These are phyloP conservation scores for Salvia hispanica DNA, from an alignment of 257 asterid species.

Conservation along the genomic window DNA sequence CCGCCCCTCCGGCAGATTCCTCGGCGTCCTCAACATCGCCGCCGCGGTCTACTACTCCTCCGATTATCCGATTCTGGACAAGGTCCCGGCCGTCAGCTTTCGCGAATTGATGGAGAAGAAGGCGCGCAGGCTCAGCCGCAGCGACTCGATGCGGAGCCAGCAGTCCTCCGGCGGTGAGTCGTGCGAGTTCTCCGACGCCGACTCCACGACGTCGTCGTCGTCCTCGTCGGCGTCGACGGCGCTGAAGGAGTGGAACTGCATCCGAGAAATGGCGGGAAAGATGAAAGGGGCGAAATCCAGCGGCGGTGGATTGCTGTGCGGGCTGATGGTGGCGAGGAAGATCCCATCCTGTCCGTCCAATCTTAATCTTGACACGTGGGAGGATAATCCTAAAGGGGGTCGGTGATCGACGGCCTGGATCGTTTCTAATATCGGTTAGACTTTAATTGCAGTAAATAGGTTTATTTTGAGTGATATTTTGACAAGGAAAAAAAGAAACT, in stretches of 20 bases:
- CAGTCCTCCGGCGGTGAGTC: conserved; percentile 66
- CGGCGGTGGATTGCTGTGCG: conserved; percentile 70
- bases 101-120: conserved; percentile 60
- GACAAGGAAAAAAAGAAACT: neutral
- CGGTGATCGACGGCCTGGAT: conserved; percentile 41
- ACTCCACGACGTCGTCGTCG: conserved; percentile 68
- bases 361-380: conserved; percentile 58
- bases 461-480: conserved; percentile 1
- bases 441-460: conserved; percentile 14
- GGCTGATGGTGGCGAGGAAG: conserved; percentile 64
- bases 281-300: conserved; percentile 45
- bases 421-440: conserved; percentile 27
- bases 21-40: conserved; percentile 79
- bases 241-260: conserved; percentile 71
- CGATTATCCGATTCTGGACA: conserved; percentile 56
- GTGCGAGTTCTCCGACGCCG: conserved; percentile 69
- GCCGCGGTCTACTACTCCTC: conserved; percentile 52
- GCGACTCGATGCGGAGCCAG: conserved; percentile 66
- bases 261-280: conserved; percentile 57
- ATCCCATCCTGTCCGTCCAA: conserved; percentile 60
- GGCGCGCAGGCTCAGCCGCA: conserved; percentile 54
- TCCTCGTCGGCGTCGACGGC: conserved; percentile 61
- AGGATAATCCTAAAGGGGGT: conserved; percentile 43
- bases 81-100: conserved; percentile 62
- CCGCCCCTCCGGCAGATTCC: conserved; percentile 83